These are phyloP conservation scores for Apiospora pterosperma DNA, from an alignment of 2,329 filamentous ascomycete genomes.

Conservation along the genomic window DNA sequence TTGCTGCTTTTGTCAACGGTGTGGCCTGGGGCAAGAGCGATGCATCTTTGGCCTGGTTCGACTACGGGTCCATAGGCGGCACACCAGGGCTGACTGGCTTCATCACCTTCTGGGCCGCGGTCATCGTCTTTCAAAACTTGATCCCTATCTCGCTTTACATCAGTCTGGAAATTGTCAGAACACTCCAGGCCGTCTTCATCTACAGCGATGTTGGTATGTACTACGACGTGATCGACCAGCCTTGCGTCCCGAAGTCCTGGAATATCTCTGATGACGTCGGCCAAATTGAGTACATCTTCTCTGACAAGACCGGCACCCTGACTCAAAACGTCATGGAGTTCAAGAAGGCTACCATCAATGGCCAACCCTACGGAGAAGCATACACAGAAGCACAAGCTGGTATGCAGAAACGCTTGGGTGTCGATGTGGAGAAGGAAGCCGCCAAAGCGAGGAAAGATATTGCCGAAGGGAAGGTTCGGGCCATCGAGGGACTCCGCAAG, in stretches of 20 bases:
- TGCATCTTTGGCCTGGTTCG: constrained; percentile 77
- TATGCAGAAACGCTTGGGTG: constrained; percentile 87
- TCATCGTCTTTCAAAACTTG: constrained; percentile 98
- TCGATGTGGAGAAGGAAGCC: constrained; percentile 80
- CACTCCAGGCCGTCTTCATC: constrained; percentile 92
- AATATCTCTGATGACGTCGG: constrained; percentile 98
- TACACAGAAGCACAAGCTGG: constrained; percentile 97
- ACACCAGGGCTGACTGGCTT: constrained; percentile 78
- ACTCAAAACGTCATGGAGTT: constrained; percentile 98
- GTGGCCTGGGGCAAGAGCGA: constrained; percentile 72
- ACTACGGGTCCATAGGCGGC: constrained; percentile 78
- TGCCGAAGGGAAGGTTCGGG: constrained; percentile 68
- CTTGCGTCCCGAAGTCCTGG: constrained; percentile 96
- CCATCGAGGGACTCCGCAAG: constrained; percentile 69
- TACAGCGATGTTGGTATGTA: constrained; percentile 97
- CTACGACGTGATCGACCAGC: constrained; percentile 89
- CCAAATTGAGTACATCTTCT: constrained; percentile 99
- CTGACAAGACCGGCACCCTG: constrained; percentile 86
- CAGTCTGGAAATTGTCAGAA: constrained; percentile 91
- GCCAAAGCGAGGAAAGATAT: constrained; percentile 74
- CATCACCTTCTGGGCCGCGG: constrained; percentile 92
- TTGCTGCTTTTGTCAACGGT: constrained; percentile 82
- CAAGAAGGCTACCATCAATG: constrained; percentile 96
- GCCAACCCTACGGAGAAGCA: constrained; percentile 93
- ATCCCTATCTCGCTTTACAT: constrained; percentile 98